Percentiles rank a stretch among this genome's conserved stretches.
phyloP scores from a whole-genome alignment of 352 stramenopile genomes.

The Ophiocytium majus region DNA sequence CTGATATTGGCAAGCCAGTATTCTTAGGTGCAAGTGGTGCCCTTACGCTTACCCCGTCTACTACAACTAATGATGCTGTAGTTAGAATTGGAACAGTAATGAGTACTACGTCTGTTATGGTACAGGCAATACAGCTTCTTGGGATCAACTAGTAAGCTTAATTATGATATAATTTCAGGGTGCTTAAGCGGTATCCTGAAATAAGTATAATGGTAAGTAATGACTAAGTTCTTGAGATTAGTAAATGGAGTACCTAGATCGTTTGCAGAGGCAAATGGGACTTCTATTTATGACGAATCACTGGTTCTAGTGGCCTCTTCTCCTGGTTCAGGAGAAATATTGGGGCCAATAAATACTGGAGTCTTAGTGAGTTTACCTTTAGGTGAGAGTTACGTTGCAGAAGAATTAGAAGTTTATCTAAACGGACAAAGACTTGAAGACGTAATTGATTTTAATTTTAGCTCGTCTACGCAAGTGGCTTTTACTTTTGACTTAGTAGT shows the following conservation, averaged over 20 bases:
- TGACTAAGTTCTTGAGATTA: conserved; percentile 3
- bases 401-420: conserved; percentile 16
- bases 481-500: conserved; percentile 4
- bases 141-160: too few species aligned
- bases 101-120: too few species aligned
- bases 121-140: too few species aligned
- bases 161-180: too few species aligned
- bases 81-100: conserved; percentile 6
- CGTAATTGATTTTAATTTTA: background rate
- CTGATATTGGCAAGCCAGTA: background rate
- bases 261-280: background rate
- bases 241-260: conserved; percentile 6
- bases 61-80: background rate
- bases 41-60: background rate
- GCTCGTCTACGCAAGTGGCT: background rate
- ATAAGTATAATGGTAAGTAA: background rate
- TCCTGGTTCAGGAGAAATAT: too few species aligned
- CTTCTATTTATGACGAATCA: conserved; percentile 1
- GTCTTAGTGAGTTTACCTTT: background rate
- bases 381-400: background rate
- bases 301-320: background rate
- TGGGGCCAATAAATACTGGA: background rate
- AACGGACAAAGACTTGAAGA: background rate
- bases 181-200: background rate
- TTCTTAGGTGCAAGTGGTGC: conserved; percentile 2